A percentile compares a stretch with the other conserved stretches of the same genome.
Evolutionary conservation across 768 basidiomycete genomes (phyloP).

Genomic region (Rickenella mellea): DNA sequence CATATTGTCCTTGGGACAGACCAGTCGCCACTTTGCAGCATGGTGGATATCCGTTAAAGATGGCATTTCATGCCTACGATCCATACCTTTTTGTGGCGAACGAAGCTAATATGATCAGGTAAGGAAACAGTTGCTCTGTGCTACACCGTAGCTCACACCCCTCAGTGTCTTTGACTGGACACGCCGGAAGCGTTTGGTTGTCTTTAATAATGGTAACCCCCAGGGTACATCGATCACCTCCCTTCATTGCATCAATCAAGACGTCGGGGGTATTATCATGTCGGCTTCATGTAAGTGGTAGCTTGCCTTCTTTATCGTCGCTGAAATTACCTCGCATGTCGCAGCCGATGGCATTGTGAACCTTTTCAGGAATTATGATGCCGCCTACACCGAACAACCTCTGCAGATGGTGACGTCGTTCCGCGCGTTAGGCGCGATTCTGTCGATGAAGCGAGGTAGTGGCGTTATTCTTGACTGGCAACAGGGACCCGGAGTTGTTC

Average conservation of each 20-base stretch:
- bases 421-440: slow-evolving; percentile 73
- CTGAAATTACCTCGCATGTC: slow-evolving; percentile 1
- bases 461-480: slow-evolving; percentile 93
- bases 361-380: slow-evolving; percentile 88
- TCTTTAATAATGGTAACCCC: slow-evolving; percentile 86
- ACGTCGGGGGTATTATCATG: slow-evolving; percentile 83
- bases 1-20: slow-evolving; percentile 60
- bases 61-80: slow-evolving; percentile 91
- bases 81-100: slow-evolving; percentile 81
- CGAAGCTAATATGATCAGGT: slow-evolving; percentile 83
- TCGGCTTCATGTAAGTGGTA: slow-evolving; percentile 66
- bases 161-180: slow-evolving; percentile 93
- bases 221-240: slow-evolving; percentile 78
- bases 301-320: background rate
- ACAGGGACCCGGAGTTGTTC: slow-evolving; percentile 71
- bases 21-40: slow-evolving; percentile 58
- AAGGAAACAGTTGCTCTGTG: slow-evolving; percentile 9
- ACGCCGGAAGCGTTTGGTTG: slow-evolving; percentile 60
- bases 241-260: slow-evolving; percentile 90
- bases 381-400: slow-evolving; percentile 47
- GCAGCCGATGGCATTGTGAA: slow-evolving; percentile 88
- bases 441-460: slow-evolving; percentile 64
- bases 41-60: slow-evolving; percentile 52
- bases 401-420: slow-evolving; percentile 93
- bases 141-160: background rate